Percentiles rank a stretch among this genome's conserved stretches.
Conservation (phyloP, 208 protist genomes). For the Crithidia fasciculata region DNA sequence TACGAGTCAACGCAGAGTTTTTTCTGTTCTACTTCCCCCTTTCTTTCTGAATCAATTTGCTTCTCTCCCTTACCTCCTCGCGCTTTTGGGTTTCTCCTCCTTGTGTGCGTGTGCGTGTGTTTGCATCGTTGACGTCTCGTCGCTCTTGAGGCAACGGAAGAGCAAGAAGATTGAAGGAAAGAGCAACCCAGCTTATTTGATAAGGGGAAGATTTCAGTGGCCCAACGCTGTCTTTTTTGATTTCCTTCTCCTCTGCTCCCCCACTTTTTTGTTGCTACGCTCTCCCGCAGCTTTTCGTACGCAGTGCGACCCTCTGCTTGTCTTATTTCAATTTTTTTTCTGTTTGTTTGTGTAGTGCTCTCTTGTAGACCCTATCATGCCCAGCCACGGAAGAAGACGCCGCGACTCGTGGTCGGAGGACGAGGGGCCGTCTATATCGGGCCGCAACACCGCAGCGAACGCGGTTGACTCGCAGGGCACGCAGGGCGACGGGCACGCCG, state of each 20-base stretch:
- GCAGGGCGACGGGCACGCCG: neutral
- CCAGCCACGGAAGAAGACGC: slow-evolving; percentile 10
- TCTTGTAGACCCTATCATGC: neutral
- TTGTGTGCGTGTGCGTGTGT: no score
- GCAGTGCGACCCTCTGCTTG: neutral
- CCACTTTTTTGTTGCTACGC: no score
- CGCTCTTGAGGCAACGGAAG: no score
- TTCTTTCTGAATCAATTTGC: no score
- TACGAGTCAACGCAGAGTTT: neutral
- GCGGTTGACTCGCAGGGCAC: neutral
- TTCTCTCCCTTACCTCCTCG: no score
- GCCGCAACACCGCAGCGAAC: slow-evolving; percentile 10
- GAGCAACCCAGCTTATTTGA: no score
- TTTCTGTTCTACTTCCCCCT: neutral
- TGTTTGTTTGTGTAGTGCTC: neutral
- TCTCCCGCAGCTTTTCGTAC: no score
- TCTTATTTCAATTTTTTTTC: neutral
- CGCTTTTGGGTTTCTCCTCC: no score
- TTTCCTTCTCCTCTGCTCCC: neutral
- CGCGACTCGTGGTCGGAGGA: slow-evolving; percentile 16
- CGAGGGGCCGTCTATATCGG: slow-evolving; percentile 3
- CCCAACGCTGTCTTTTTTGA: neutral
- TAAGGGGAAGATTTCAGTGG: no score
- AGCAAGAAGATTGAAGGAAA: no score
- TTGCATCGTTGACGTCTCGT: no score